These are phyloP conservation scores for Sclerotinia subarctica DNA, from an alignment of 2,329 filamentous ascomycete genomes.

Conservation along the genomic window DNA sequence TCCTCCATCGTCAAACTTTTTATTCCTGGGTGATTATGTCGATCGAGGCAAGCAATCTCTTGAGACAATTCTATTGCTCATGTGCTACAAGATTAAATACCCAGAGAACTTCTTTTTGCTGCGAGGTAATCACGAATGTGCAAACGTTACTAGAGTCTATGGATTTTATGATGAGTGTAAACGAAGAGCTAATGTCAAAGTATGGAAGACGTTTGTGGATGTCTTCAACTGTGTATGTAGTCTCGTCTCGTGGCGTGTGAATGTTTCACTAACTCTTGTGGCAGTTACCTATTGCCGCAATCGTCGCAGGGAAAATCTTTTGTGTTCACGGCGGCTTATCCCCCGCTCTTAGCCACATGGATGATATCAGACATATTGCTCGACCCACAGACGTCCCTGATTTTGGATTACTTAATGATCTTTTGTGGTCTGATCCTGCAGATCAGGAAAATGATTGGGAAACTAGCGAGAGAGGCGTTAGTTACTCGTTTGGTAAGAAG, in stretches of 20 bases:
- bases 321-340: conserved; percentile 95
- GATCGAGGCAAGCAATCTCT: conserved; percentile 94
- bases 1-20: conserved; percentile 84
- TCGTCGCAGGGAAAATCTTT: conserved; percentile 96
- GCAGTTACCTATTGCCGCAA: conserved; percentile 85
- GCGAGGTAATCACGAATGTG: conserved; percentile 93
- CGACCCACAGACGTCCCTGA: conserved; percentile 96
- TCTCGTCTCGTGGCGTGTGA: not conserved
- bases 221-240: conserved; percentile 73
- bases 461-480: conserved; percentile 92
- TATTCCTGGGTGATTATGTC: conserved; percentile 95
- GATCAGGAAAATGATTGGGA: conserved; percentile 99
- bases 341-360: conserved; percentile 91
- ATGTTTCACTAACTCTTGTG: conserved; percentile 24
- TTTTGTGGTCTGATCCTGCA: conserved; percentile 95
- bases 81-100: conserved; percentile 97
- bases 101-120: conserved; percentile 97
- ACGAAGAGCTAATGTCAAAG: conserved; percentile 89
- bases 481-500: conserved; percentile 97
- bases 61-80: conserved; percentile 85
- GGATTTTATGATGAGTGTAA: conserved; percentile 99
- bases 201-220: conserved; percentile 97
- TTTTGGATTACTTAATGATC: conserved; percentile 90
- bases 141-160: conserved; percentile 92
- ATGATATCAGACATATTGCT: conserved; percentile 94